Conservation (phyloP, 495 filamentous ascomycete genomes). For the Trichoderma reesei region DNA sequence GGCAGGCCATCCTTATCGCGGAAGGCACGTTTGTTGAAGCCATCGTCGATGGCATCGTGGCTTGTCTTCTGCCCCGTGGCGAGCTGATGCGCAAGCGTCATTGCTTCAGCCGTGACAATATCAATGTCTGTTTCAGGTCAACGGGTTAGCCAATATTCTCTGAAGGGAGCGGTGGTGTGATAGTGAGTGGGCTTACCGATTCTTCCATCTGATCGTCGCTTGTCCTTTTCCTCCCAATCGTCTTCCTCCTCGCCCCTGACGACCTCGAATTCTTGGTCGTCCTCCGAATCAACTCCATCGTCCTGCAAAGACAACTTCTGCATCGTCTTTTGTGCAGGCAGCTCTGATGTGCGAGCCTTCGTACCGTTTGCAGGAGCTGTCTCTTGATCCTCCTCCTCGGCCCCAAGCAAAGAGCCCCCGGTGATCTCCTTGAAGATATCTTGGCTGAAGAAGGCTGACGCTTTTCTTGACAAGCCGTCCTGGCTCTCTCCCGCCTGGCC, state of each 20-base stretch:
- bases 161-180: slow-evolving; percentile 10
- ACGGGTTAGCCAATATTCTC: slow-evolving; percentile 21
- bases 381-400: slow-evolving; percentile 14
- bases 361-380: not conserved
- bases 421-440: slow-evolving; percentile 83
- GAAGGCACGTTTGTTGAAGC: slow-evolving; percentile 86
- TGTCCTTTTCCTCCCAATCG: slow-evolving; percentile 58
- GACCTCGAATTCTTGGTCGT: slow-evolving; percentile 42
- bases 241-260: slow-evolving; percentile 47
- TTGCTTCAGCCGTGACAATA: slow-evolving; percentile 97
- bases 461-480: slow-evolving; percentile 8
- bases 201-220: slow-evolving; percentile 57
- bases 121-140: slow-evolving; percentile 62
- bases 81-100: slow-evolving; percentile 92
- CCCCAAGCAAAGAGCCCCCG: slow-evolving; percentile 31
- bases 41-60: slow-evolving; percentile 73
- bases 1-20: slow-evolving; percentile 88
- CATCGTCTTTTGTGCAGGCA: not conserved
- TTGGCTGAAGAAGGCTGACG: slow-evolving; percentile 73
- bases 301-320: not conserved
- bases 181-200: slow-evolving; percentile 44
- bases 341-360: not conserved
- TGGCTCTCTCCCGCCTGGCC: slow-evolving; percentile 1
- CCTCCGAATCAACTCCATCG: slow-evolving; percentile 33
- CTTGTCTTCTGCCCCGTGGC: slow-evolving; percentile 74